Base-by-base conservation (phyloP, 306 rosid genomes). In the Citrullus colocynthis region DNA sequence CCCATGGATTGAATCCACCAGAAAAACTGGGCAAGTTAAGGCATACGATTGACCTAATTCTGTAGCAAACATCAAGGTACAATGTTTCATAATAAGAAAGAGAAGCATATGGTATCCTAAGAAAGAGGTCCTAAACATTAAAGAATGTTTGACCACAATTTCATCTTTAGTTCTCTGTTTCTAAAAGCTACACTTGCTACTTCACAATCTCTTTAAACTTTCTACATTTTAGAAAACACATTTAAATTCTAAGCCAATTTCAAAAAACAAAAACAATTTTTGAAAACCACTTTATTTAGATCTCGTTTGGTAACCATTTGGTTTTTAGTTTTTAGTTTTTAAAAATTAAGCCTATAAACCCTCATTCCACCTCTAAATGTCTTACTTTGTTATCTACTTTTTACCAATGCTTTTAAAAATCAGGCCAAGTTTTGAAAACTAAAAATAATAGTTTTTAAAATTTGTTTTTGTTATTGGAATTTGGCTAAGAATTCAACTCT, bases 1-100 rank as follows among this genome's bases (percentile, higher is more conserved):
- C 99, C 99, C 99, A 95, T 57, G 99, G 97, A 81, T 89, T 89
- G 37, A 92, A 78, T 83, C 99, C 99, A 63, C 99, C 97, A 79
- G 99, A 95, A 88, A 95, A 95, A 88, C 99, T 95, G 71, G 97
- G 99, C 88, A 95, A 86, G 88, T 95, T 92, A 73, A 95, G 96
- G 86, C 97, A 92, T 70, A 95, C 78, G 76, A 95, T 88, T 77
- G 99, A 92, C 89, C 95, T 81, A 77, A 92, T 95, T 85, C 99
- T 95, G 96, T 45, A 74, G 63, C 54, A 78, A 12, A 72, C 21
- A 72, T 49, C 8, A 28, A 18, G 54, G 20, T 11, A 70, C 11
- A 70, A 45, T n/a, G 13, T 49, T 49, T 17, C 36, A 24, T 12
- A 45, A 45, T 70, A 20, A 13, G 17, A 70, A 45, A 70, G 18